Conservation (phyloP, 768 basidiomycete species). For the Russula sp. region DNA sequence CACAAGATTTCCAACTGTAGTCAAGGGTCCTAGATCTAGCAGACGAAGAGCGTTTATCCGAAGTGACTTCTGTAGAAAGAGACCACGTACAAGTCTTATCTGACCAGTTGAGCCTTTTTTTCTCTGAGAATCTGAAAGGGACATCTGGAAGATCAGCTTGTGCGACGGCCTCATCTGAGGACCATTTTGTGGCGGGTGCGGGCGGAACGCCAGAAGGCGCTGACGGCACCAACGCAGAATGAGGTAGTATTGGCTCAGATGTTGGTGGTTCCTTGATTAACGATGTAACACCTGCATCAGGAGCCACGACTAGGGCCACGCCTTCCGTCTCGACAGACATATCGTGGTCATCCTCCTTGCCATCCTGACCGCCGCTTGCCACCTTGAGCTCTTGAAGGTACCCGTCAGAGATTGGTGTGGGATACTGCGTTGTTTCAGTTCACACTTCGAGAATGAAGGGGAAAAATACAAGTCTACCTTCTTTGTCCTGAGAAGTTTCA, state of each 20-base stretch:
- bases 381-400: slow-evolving; percentile 56
- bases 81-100: slow-evolving; percentile 72
- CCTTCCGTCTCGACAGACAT: slow-evolving; percentile 23
- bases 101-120: slow-evolving; percentile 80
- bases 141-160: slow-evolving; percentile 65
- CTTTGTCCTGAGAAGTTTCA: slow-evolving; percentile 62
- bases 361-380: not conserved
- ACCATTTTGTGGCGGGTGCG: slow-evolving; percentile 27
- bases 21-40: slow-evolving; percentile 72
- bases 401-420: slow-evolving; percentile 56
- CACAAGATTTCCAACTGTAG: slow-evolving; percentile 94
- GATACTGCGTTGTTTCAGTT: slow-evolving; percentile 47
- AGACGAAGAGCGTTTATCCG: slow-evolving; percentile 29
- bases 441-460: not conserved
- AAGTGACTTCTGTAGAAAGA: slow-evolving; percentile 34
- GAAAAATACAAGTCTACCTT: slow-evolving; percentile 48
- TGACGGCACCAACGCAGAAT: slow-evolving; percentile 18
- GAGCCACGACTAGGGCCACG: slow-evolving; percentile 8
- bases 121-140: slow-evolving; percentile 70
- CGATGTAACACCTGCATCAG: slow-evolving; percentile 18
- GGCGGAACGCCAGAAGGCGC: slow-evolving; percentile 12
- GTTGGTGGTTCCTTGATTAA: not conserved
- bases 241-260: slow-evolving; percentile 30
- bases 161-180: slow-evolving; percentile 32
- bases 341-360: slow-evolving; percentile 18